Evolutionary conservation across 2,329 filamentous ascomycete genomes (phyloP).

Genomic region (Penicillium expansum): DNA sequence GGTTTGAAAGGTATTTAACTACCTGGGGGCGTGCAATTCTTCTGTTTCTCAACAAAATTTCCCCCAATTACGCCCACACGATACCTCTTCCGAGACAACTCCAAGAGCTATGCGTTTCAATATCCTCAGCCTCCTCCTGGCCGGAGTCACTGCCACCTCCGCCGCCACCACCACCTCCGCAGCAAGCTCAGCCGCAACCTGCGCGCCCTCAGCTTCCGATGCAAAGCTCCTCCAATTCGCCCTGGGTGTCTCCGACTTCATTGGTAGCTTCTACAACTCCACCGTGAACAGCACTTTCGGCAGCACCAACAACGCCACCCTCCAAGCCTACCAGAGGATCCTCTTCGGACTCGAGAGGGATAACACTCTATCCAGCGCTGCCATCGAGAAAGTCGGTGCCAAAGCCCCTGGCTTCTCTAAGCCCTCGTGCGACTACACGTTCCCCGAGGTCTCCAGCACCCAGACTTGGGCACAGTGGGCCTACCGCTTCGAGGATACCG

Average conservation of each 20-base stretch:
- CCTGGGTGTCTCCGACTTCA: slow-evolving; percentile 24
- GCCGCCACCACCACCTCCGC: slow-evolving; percentile 10
- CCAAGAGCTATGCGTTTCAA: slow-evolving; percentile 20
- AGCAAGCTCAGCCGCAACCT: slow-evolving; percentile 12
- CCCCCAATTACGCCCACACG: not conserved
- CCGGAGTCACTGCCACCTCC: slow-evolving; percentile 13
- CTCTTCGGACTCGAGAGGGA: slow-evolving; percentile 25
- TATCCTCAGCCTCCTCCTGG: slow-evolving; percentile 20
- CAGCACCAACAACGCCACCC: slow-evolving; percentile 16
- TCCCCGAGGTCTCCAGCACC: slow-evolving; percentile 17
- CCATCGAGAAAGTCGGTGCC: slow-evolving; percentile 21
- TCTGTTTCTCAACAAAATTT: not conserved
- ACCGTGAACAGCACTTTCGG: slow-evolving; percentile 24
- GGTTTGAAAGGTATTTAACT: not conserved
- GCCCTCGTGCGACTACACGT: slow-evolving; percentile 25
- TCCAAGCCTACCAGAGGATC: slow-evolving; percentile 17
- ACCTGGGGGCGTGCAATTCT: not conserved
- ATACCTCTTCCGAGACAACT: not conserved
- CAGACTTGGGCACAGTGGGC: slow-evolving; percentile 21
- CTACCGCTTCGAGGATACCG: slow-evolving; percentile 21
- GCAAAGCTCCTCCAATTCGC: slow-evolving; percentile 23
- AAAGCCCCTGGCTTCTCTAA: slow-evolving; percentile 16
- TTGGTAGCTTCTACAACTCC: slow-evolving; percentile 28
- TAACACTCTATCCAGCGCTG: slow-evolving; percentile 26
- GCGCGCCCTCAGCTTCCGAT: slow-evolving; percentile 23